Evolutionary conservation across 2,329 filamentous ascomycete species (phyloP), one percentile per base, ranked within the genome.

Genomic region (Cladosporium velox): DNA sequence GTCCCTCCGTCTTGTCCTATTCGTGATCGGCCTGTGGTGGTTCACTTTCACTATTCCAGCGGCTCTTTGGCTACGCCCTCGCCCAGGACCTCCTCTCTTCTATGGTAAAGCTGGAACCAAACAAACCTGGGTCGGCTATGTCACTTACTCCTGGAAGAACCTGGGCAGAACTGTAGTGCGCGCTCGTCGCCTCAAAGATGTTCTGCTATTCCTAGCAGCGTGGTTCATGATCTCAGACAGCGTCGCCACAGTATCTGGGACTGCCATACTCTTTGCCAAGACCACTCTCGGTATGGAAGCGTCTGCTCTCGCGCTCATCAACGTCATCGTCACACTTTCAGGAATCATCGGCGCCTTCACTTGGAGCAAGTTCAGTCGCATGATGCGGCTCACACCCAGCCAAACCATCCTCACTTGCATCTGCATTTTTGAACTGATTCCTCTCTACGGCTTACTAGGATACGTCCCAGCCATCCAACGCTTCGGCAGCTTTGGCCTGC

Each of bases 171-270:
- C 95, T 0, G 81, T 93, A 12, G 85, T 88, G 71, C 86, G 93
- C 54, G 93, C 94, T 3, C 84, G 90, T 15, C 85, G 86, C 12
- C 83, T 94, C 7, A 81, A 88, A 60, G 91, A 95, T 72, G 89
- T 94, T 32, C 81, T 91, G 32, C 82, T 94, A 7, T 95, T 95
- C 76, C 85, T 99, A 4, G 87, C 86, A 3, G 93, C 92, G 6
- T 99, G 95, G 95, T 97, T 99, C 76, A 84, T 99, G 34, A 85
- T 99, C 1, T 96, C 91, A 7, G 95, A 99, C 74, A 93, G 91
- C 51, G 93, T 98, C 69, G 95, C 95, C 8, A 98, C 95, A 0
- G 94, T 96, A 0, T 95, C 91, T 38, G 94, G 93, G 15, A 98
- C 95, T 0, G 95, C 95, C 0, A 93, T 98, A 32, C 84, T 99